phyloP scores from a whole-genome alignment of 495 filamentous ascomycete genomes.

The Aspergillus avenaceus region DNA sequence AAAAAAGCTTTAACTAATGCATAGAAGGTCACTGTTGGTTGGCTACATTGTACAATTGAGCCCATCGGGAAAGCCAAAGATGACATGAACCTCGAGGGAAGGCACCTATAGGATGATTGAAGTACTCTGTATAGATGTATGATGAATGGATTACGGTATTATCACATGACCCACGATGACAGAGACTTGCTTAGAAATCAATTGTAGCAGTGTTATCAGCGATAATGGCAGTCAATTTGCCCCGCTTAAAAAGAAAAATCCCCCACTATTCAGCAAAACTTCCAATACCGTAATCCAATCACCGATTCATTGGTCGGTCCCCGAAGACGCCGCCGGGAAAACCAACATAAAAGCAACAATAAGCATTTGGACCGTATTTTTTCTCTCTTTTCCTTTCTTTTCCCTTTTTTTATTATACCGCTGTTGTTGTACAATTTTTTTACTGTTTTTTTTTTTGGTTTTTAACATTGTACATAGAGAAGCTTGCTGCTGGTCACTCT shows the following conservation, averaged over 20 bases:
- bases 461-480: neutral
- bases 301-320: neutral
- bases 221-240: conserved; percentile 19
- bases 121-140: no score
- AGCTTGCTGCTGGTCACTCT: no score
- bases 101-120: no score
- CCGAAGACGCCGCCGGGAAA: conserved; percentile 15
- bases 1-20: no score
- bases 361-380: conserved; percentile 1
- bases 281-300: conserved; percentile 5
- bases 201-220: conserved; percentile 23
- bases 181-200: conserved; percentile 17
- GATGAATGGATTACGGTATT: neutral
- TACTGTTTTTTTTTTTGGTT: neutral
- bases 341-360: conserved; percentile 16
- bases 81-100: no score
- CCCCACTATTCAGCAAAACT: conserved; percentile 3
- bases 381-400: neutral
- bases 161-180: conserved; percentile 19
- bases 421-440: no score
- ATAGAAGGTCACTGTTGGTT: no score
- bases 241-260: conserved; percentile 22
- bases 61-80: no score
- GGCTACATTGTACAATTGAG: no score
- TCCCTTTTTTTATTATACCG: conserved; percentile 4